Evolutionary conservation across 345 rosid species (phyloP).

Genomic region (Aurinia saxatilis): DNA sequence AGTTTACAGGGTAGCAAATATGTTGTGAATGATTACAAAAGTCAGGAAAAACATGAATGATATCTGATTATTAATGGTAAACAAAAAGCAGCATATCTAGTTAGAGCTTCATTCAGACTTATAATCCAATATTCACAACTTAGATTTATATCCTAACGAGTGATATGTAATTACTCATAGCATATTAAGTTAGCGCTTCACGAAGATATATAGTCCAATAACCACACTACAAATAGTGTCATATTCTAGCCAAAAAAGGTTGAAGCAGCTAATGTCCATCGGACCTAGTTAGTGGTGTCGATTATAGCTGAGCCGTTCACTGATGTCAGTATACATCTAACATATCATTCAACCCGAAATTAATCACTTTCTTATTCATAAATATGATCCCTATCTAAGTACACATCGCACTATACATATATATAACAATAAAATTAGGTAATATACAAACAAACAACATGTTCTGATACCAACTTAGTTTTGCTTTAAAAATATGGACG

Average conservation of each 20-base stretch:
- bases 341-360: too few species aligned
- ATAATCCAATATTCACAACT: background rate
- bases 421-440: too few species aligned
- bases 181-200: too few species aligned
- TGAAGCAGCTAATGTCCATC: background rate
- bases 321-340: background rate
- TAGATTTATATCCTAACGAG: background rate
- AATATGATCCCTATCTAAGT: too few species aligned
- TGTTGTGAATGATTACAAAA: background rate
- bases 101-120: background rate
- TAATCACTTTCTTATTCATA: too few species aligned
- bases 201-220: too few species aligned
- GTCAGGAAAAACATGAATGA: background rate
- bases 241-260: background rate
- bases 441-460: background rate
- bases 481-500: background rate
- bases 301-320: conserved; percentile 4
- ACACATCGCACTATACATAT: too few species aligned
- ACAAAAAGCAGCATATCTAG: background rate
- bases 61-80: background rate
- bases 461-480: background rate
- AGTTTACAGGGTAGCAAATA: conserved; percentile 13
- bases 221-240: background rate
- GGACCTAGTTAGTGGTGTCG: background rate
- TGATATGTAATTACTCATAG: too few species aligned